Evolutionary conservation across 768 basidiomycete species (phyloP).

Genomic region (Leccinum boreale): DNA sequence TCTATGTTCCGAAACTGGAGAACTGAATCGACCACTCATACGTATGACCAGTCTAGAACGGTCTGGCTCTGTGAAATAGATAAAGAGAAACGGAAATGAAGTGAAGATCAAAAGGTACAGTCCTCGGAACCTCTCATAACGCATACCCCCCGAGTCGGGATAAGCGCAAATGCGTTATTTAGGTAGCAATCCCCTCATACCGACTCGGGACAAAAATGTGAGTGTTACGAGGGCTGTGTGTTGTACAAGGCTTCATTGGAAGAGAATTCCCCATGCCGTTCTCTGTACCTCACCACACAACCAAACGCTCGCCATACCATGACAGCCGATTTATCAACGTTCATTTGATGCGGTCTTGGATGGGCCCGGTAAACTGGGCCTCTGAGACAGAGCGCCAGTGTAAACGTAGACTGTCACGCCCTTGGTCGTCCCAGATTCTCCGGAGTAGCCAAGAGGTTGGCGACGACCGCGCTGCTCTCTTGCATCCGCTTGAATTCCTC

Average conservation of each 20-base stretch:
- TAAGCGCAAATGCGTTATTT: neutral
- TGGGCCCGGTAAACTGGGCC: too few relatives aligned
- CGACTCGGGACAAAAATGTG: neutral
- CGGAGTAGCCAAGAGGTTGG: conserved; percentile 50
- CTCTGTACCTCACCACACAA: neutral
- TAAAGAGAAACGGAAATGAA: too few relatives aligned
- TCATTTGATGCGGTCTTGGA: neutral
- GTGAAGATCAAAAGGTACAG: too few relatives aligned
- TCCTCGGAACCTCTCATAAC: too few relatives aligned
- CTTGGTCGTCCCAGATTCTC: conserved; percentile 53
- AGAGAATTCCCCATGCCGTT: too few relatives aligned
- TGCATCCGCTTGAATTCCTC: conserved; percentile 48
- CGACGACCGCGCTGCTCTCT: conserved; percentile 30
- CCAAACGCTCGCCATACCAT: neutral
- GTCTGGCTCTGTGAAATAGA: too few relatives aligned
- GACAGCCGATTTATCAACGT: neutral
- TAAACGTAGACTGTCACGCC: neutral
- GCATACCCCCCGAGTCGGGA: neutral
- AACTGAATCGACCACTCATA: too few relatives aligned
- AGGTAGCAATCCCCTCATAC: neutral
- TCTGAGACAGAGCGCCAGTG: neutral
- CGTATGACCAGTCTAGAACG: too few relatives aligned
- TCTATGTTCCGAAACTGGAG: too few relatives aligned
- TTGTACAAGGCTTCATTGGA: too few relatives aligned
- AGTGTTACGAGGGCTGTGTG: too few relatives aligned